Percentiles rank a stretch among this genome's conserved stretches.
Evolutionary conservation across 805 yeast genomes (phyloP).

Genomic region (Hanseniaspora meyeri): DNA sequence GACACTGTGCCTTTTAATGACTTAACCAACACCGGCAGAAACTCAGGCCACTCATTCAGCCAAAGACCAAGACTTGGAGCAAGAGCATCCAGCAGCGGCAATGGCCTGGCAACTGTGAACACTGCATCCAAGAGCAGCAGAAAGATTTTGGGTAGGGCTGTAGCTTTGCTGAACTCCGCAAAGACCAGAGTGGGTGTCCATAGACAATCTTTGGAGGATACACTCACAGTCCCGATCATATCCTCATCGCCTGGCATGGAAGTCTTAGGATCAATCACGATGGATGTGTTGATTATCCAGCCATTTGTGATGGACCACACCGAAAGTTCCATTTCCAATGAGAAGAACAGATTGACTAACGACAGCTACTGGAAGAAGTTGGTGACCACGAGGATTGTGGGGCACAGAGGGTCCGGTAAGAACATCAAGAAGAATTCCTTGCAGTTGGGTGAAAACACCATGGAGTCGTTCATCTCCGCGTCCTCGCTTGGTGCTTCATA

Average conservation of each 20-base stretch:
- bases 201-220: constrained; percentile 52
- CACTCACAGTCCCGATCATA: constrained; percentile 61
- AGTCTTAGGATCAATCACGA: constrained; percentile 62
- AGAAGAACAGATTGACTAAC: constrained; percentile 30
- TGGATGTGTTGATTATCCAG: constrained; percentile 58
- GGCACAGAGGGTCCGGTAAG: constrained; percentile 91
- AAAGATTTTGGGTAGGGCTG: constrained; percentile 68
- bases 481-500: constrained; percentile 93
- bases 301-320: constrained; percentile 37
- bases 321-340: constrained; percentile 19
- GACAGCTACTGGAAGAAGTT: constrained; percentile 86
- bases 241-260: constrained; percentile 54
- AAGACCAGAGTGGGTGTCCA: constrained; percentile 57
- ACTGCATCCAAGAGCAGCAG: constrained; percentile 14
- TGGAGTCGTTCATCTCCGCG: constrained; percentile 90
- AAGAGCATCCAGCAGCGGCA: background rate
- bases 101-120: constrained; percentile 6
- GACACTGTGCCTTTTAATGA: background rate
- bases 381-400: constrained; percentile 81
- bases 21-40: background rate
- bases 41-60: background rate
- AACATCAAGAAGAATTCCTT: constrained; percentile 63
- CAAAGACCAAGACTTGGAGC: background rate
- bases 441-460: constrained; percentile 90
- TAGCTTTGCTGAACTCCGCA: constrained; percentile 52